Base-by-base conservation (phyloP, 805 yeast species). In the Spathaspora sp. region DNA sequence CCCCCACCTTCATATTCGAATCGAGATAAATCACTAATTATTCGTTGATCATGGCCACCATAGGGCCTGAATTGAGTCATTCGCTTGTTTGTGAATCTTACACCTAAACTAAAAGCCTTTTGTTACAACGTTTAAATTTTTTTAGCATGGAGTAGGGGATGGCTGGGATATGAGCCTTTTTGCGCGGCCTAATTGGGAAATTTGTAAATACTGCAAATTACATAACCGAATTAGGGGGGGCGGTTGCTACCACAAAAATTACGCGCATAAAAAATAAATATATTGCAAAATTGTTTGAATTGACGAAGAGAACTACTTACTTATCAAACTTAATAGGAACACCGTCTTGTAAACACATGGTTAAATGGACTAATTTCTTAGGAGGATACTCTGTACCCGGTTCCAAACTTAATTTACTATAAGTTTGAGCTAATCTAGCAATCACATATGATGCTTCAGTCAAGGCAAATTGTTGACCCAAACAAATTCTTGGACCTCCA, bases 391-490 rank as follows among this genome's bases (percentile, higher is more conserved):
- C 59, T 16, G 55, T 47, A 45, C 49, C 53, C 32, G 61, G 60
- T 51, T 59, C 53, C 28, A 54, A 53, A 3, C 44, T 52, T 48
- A 66, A 52, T 42, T 59, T 55, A 16, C 63, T 60, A 53, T 65
- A 66, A 51, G 58, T 50, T 55, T 64, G 68, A 10, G 59, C 55
- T 42, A 77, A 60, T 57, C 81, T 67, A 23, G 68, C 68, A 26
- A 73, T 57, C 16, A 72, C 67, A 60, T 77, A 79, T 19, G 77
- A 68, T n/a, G 81, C 80, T 63, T 79, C 83, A 26, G 81, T 77
- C 18, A 79, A 70, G 2, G 83, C 84, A 64, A 77, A 78, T 62
- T 79, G 83, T 67, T 79, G 83, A 42, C 84, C 84, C 52, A 80
- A 67, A 57, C 84, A 80, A 52, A 79, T 78, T 55, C 84, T 65